These are phyloP conservation scores for Phialemonium atrogriseum DNA, from an alignment of 2,329 filamentous ascomycete genomes.

Conservation along the genomic window DNA sequence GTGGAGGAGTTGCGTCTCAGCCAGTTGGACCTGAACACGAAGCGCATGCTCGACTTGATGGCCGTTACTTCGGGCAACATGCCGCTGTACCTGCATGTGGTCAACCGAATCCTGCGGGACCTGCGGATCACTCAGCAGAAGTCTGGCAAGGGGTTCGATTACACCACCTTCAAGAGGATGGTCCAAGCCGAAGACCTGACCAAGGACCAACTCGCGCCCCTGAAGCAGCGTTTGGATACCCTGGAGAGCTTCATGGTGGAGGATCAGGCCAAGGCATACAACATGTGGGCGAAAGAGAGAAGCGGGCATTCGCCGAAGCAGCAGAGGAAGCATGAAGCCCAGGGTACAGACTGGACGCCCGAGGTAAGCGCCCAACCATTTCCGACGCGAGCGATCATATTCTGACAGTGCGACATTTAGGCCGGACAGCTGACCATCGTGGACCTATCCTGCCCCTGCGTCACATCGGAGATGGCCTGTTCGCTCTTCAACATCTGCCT, in stretches of 20 bases:
- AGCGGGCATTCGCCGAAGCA: background rate
- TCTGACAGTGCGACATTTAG: constrained; percentile 5
- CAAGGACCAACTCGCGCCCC: constrained; percentile 39
- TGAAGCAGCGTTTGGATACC: constrained; percentile 52
- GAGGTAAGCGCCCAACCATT: constrained; percentile 10
- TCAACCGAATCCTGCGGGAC: constrained; percentile 47
- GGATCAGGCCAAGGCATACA: constrained; percentile 12
- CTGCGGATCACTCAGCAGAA: constrained; percentile 40
- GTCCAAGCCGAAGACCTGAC: constrained; percentile 31
- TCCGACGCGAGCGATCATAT: background rate
- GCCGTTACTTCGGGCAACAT: constrained; percentile 33
- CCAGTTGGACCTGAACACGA: constrained; percentile 44
- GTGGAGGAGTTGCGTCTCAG: constrained; percentile 44
- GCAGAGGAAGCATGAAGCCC: background rate
- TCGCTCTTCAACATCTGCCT: constrained; percentile 66
- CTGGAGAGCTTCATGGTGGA: constrained; percentile 54
- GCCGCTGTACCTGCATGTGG: constrained; percentile 51
- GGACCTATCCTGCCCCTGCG: constrained; percentile 65
- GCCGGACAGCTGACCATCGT: constrained; percentile 27
- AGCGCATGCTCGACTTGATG: constrained; percentile 53
- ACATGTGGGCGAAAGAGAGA: constrained; percentile 8
- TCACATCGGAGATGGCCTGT: constrained; percentile 59
- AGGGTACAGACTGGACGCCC: constrained; percentile 20
- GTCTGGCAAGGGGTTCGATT: constrained; percentile 33
- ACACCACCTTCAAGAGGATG: constrained; percentile 34